A percentile compares a stretch with the other conserved stretches of the same genome.
Conservation (phyloP, 768 basidiomycete species). For the Xerocomellus chrysenteron region DNA sequence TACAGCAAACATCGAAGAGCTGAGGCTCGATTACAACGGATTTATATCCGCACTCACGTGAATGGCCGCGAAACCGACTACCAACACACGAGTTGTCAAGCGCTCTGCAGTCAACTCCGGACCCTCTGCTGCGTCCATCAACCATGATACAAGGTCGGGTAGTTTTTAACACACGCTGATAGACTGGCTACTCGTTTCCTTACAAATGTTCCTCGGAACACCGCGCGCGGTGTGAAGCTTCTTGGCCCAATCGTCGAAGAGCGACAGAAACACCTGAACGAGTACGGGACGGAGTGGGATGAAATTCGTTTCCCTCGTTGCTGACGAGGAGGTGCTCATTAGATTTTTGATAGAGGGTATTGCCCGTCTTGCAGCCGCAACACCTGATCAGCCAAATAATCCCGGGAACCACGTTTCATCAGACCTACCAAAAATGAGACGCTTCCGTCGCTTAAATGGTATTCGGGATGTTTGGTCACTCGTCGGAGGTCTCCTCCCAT, state of each 20-base stretch:
- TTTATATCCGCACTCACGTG: no score
- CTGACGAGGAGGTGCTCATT: neutral
- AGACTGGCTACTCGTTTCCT: no score
- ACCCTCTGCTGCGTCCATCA: no score
- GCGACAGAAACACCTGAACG: constrained; percentile 20
- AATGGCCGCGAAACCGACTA: no score
- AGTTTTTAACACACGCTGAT: no score
- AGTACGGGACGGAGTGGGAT: constrained; percentile 27
- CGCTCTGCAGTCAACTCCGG: no score
- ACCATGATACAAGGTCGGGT: neutral
- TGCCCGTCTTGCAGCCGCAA: constrained; percentile 38
- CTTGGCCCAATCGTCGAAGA: constrained; percentile 34
- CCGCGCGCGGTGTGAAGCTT: constrained; percentile 8
- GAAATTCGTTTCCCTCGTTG: constrained; percentile 17
- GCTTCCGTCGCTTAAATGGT: constrained; percentile 14
- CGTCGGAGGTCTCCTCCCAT: constrained; percentile 18
- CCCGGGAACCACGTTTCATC: neutral
- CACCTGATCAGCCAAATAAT: constrained; percentile 5
- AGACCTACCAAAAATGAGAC: constrained; percentile 19
- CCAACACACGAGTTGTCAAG: no score
- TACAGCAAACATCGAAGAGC: no score
- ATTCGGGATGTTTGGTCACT: neutral
- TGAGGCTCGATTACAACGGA: no score
- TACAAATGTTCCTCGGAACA: neutral
- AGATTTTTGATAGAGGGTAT: constrained; percentile 13